These are phyloP conservation scores for Fusarium buxicola DNA, from an alignment of 2,329 filamentous ascomycete genomes.

Conservation along the genomic window DNA sequence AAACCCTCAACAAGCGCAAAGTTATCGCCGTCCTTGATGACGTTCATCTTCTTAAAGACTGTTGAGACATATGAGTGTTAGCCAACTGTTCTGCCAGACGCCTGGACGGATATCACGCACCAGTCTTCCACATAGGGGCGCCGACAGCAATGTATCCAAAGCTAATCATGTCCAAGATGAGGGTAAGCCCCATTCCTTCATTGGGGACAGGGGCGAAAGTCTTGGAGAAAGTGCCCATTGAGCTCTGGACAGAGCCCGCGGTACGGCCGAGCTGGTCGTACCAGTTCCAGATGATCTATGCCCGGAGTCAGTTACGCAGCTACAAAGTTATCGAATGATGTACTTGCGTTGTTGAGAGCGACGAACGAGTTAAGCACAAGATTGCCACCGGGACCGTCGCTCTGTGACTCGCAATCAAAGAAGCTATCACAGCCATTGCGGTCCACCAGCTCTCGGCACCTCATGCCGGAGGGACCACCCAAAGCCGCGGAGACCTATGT, in stretches of 20 bases:
- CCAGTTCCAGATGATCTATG: slow-evolving; percentile 9
- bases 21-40: slow-evolving; percentile 5
- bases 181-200: slow-evolving; percentile 1
- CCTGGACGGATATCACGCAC: neutral
- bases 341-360: neutral
- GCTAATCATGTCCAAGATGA: slow-evolving; percentile 6
- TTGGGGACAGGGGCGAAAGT: slow-evolving; percentile 4
- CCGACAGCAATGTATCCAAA: slow-evolving; percentile 5
- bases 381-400: neutral
- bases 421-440: slow-evolving; percentile 9
- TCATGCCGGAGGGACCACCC: neutral
- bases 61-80: neutral
- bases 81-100: neutral
- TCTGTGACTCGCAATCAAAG: neutral
- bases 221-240: neutral
- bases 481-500: neutral
- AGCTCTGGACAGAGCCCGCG: neutral
- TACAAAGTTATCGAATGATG: too few relatives aligned
- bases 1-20: neutral
- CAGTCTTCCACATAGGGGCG: slow-evolving; percentile 3
- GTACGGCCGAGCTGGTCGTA: slow-evolving; percentile 1
- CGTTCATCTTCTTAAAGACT: slow-evolving; percentile 11
- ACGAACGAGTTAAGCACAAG: slow-evolving; percentile 8
- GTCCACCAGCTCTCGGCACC: neutral
- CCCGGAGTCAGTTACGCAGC: neutral